Percentiles rank a stretch among this genome's conserved stretches.
Evolutionary conservation across 108 stramenopile genomes (phyloP).

Genomic region (Skeletonema tropicum): DNA sequence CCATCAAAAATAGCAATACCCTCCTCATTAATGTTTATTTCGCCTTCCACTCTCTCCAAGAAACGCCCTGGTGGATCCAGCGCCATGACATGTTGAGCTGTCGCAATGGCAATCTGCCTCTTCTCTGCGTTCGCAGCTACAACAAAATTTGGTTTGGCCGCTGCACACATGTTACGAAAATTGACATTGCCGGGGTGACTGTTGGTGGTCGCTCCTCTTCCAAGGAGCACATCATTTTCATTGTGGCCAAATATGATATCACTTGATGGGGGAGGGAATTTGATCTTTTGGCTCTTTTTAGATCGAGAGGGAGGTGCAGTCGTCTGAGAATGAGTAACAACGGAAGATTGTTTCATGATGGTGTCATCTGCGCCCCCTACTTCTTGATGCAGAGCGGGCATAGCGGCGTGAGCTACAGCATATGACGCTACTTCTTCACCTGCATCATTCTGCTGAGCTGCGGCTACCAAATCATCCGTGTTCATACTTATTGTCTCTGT

Average conservation of each 20-base stretch:
- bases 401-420: neutral
- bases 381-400: neutral
- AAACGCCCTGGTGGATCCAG: conserved; percentile 54
- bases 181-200: conserved; percentile 65
- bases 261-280: conserved; percentile 20
- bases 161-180: conserved; percentile 64
- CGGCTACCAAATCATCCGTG: neutral
- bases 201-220: conserved; percentile 79
- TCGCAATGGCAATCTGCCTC: conserved; percentile 63
- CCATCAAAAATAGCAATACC: conserved; percentile 2
- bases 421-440: neutral
- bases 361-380: neutral
- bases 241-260: conserved; percentile 29
- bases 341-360: neutral
- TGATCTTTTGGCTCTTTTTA: neutral
- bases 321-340: neutral
- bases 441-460: neutral
- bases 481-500: too few species aligned
- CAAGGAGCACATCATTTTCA: conserved; percentile 60
- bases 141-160: conserved; percentile 68
- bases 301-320: neutral
- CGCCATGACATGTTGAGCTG: conserved; percentile 45
- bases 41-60: conserved; percentile 40
- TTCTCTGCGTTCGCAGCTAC: conserved; percentile 67
- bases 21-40: neutral